These are phyloP conservation scores for Leptographium procerum DNA, from an alignment of 2,329 filamentous ascomycete species.

Conservation along the genomic window DNA sequence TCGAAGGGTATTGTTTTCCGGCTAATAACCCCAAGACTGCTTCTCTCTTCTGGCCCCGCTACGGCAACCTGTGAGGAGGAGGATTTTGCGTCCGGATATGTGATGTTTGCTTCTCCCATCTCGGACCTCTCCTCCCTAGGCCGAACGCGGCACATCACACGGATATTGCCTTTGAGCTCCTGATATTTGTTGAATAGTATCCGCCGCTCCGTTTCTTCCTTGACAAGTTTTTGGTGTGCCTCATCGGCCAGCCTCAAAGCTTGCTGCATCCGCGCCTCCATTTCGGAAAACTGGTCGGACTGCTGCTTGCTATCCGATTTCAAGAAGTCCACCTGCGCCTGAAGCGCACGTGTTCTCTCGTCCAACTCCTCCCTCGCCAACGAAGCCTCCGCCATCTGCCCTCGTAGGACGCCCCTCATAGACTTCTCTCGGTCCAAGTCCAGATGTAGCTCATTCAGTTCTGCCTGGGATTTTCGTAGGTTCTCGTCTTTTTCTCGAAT, in stretches of 20 bases:
- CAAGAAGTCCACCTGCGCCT: constrained; percentile 76
- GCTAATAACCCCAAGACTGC: constrained; percentile 61
- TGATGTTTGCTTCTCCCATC: constrained; percentile 59
- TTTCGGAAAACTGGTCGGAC: constrained; percentile 70
- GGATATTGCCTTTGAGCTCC: constrained; percentile 95
- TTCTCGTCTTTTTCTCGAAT: constrained; percentile 44
- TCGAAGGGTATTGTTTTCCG: constrained; percentile 76
- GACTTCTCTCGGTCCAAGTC: constrained; percentile 52
- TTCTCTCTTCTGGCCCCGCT: constrained; percentile 72
- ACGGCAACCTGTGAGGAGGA: constrained; percentile 79
- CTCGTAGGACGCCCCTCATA: constrained; percentile 42
- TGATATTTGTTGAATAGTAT: constrained; percentile 97
- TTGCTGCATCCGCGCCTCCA: constrained; percentile 70
- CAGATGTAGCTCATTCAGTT: constrained; percentile 33
- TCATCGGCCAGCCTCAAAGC: constrained; percentile 58
- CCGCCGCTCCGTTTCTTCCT: constrained; percentile 79
- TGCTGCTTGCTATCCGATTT: constrained; percentile 85
- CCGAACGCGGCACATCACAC: constrained; percentile 92
- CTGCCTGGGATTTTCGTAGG: constrained; percentile 34
- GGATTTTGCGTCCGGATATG: constrained; percentile 73
- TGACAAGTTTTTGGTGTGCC: constrained; percentile 71
- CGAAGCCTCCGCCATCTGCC: constrained; percentile 45
- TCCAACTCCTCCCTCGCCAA: constrained; percentile 58
- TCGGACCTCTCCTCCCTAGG: constrained; percentile 52
- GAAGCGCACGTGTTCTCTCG: constrained; percentile 61